Percentiles rank a stretch among this genome's conserved stretches.
Conservation (phyloP, 2,329 filamentous ascomycete species). For the Phyllachora maydis region DNA sequence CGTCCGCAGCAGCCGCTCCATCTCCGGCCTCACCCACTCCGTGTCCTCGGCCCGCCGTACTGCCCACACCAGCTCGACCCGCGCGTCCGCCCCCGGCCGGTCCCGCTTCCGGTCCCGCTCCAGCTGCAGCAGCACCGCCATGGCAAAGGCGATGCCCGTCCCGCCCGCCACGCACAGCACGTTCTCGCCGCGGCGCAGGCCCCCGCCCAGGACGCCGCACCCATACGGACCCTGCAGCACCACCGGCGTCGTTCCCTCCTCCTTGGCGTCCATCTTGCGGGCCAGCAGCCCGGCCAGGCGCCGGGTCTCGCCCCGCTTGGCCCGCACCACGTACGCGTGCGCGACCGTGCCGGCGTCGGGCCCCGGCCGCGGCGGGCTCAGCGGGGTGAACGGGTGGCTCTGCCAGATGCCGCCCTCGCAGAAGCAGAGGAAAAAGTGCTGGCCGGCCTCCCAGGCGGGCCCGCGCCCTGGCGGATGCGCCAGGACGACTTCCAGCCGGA, state of each 20-base stretch:
- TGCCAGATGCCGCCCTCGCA: conserved; percentile 48
- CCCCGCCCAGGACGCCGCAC: conserved; percentile 20
- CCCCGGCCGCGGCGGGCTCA: conserved; percentile 24
- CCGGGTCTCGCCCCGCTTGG: conserved; percentile 36
- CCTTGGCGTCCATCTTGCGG: conserved; percentile 11
- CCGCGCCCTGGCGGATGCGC: conserved; percentile 29
- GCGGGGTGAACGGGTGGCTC: conserved; percentile 49
- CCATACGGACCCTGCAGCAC: conserved; percentile 46
- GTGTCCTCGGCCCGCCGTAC: conserved; percentile 31
- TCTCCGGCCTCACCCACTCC: conserved; percentile 35
- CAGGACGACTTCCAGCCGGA: conserved; percentile 46
- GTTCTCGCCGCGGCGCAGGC: conserved; percentile 18
- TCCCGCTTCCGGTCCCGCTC: conserved; percentile 8
- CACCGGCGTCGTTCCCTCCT: conserved; percentile 22
- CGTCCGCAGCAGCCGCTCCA: conserved; percentile 25
- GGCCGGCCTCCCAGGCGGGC: conserved; percentile 48
- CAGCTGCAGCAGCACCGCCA: conserved; percentile 24
- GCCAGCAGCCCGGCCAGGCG: conserved; percentile 25
- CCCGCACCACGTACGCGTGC: conserved; percentile 36
- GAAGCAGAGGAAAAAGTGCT: conserved; percentile 56
- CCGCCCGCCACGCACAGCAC: conserved; percentile 35
- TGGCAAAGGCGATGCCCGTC: conserved; percentile 34
- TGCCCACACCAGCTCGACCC: conserved; percentile 44
- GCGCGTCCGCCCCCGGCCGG: too few species aligned
- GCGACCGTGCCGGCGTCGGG: conserved; percentile 17